Evolutionary conservation across 2,329 filamentous ascomycete genomes (phyloP), one percentile per base, ranked within the genome.

Genomic region (Davidsoniella eucalypti): DNA sequence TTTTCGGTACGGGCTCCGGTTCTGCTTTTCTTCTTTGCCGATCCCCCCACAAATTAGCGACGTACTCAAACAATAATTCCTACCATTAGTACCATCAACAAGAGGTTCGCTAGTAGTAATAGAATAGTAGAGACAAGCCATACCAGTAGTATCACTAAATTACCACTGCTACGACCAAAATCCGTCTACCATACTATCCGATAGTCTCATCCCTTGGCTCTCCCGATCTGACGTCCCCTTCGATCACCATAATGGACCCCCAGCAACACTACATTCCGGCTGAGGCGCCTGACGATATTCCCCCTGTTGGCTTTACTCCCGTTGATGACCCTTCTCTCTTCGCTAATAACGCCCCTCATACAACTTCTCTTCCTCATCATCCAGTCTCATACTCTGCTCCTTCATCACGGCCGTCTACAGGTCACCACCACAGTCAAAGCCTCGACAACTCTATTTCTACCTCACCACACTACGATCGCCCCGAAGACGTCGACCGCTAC

Each of bases 351-450:
- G 51, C 53, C 56, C 60, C 51, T 60, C 29, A 33, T 33, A 55
- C 60, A 60, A 61, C 59, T 62, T 60, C 60, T 59, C 55, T 57
- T 56, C 58, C 54, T 47, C 52, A 54, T 46, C 49, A 54, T 52
- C 54, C 50, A 49, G 52, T 53, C 49, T 55, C 54, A 50, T 44
- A 54, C 33, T 54, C 55, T 45, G 52, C 52, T 36, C 51, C 47
- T 37, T 54, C 46, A 39, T 52, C 53, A 44, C 55, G 54, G 36
- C 48, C 52, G 36, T 54, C 52, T n/a, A 54, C 49, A 9, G 52
- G 44, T 41, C 68, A 72, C 54, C 62, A 64, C 36, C 67, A 71
- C 56, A 69, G 67, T 56, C 69, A 69, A 54, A 70, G 72, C 5
- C 60, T 74, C 55, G 73, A 77, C 56, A 68, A 73, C 52, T 66